A percentile compares a stretch with the other conserved stretches of the same genome.
Conservation (phyloP, 2,329 filamentous ascomycete genomes). For the Aspergillus sp. region DNA sequence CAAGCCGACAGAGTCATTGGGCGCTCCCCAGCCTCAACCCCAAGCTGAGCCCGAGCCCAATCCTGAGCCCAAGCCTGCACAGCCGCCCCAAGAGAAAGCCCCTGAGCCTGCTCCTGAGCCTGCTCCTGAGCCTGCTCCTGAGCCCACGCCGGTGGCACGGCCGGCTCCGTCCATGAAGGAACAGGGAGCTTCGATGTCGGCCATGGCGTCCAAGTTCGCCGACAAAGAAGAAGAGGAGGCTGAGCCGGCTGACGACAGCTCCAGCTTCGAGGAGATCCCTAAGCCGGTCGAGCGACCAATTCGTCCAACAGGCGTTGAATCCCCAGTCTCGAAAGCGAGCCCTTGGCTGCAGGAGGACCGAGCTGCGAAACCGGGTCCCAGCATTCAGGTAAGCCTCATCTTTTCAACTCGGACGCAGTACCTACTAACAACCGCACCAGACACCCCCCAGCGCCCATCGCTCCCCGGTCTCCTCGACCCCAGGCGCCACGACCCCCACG, state of each 20-base stretch:
- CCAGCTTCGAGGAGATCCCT: conserved; percentile 77
- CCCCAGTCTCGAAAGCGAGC: conserved; percentile 21
- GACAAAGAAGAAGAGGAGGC: conserved; percentile 59
- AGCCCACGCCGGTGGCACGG: conserved; percentile 29
- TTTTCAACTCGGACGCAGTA: not conserved
- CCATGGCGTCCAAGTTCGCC: conserved; percentile 76
- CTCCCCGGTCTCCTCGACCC: conserved; percentile 22
- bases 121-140: conserved; percentile 18
- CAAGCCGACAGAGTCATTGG: conserved; percentile 25
- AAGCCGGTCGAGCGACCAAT: conserved; percentile 61
- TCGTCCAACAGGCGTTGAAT: conserved; percentile 14
- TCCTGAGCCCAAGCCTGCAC: conserved; percentile 11
- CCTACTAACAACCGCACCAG: conserved; percentile 6
- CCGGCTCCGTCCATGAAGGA: conserved; percentile 66
- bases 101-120: conserved; percentile 23
- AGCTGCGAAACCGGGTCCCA: conserved; percentile 15
- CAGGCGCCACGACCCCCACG: conserved; percentile 31
- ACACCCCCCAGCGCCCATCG: conserved; percentile 13
- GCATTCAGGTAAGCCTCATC: conserved; percentile 13
- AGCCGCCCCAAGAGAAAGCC: conserved; percentile 21
- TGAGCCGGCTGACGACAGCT: conserved; percentile 52
- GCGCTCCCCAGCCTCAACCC: conserved; percentile 40
- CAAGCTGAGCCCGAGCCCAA: conserved; percentile 39
- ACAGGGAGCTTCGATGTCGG: conserved; percentile 77
- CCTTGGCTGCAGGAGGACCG: conserved; percentile 22